Conservation (phyloP, 441 rosid genomes). For the Gossypium schwendimanii region DNA sequence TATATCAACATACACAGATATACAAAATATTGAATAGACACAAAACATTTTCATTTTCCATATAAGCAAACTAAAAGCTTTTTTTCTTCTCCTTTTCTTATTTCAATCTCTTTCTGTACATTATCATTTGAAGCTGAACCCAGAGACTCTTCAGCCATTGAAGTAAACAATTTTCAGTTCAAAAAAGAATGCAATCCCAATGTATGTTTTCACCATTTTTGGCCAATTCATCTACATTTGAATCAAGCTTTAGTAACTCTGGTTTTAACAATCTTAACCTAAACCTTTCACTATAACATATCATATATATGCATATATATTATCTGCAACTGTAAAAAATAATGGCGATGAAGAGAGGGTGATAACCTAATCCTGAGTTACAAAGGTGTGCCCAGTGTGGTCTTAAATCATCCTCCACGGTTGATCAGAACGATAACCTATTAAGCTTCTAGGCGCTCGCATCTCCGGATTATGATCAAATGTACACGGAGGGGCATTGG, state of each 20-base stretch:
- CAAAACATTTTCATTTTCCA: not conserved
- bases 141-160: conserved; percentile 14
- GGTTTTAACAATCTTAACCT: conserved; percentile 16
- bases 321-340: conserved; percentile 15
- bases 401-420: conserved; percentile 7
- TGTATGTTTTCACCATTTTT: conserved; percentile 9
- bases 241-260: conserved; percentile 18
- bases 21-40: not conserved
- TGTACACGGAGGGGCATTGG: conserved; percentile 16
- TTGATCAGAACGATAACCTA: not conserved
- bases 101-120: conserved; percentile 28
- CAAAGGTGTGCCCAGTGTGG: not conserved
- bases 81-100: not conserved
- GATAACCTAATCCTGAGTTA: conserved; percentile 7
- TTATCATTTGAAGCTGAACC: conserved; percentile 16
- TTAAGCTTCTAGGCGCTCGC: conserved; percentile 9
- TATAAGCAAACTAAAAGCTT: conserved; percentile 13
- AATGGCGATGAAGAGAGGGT: conserved; percentile 14
- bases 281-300: conserved; percentile 18
- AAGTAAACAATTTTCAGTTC: conserved; percentile 13
- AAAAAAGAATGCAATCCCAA: conserved; percentile 22
- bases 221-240: conserved; percentile 32
- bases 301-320: not conserved
- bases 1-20: no score
- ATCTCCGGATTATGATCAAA: conserved; percentile 18